Base-by-base conservation (phyloP, 805 yeast species). In the Lipomyces anomalus region DNA sequence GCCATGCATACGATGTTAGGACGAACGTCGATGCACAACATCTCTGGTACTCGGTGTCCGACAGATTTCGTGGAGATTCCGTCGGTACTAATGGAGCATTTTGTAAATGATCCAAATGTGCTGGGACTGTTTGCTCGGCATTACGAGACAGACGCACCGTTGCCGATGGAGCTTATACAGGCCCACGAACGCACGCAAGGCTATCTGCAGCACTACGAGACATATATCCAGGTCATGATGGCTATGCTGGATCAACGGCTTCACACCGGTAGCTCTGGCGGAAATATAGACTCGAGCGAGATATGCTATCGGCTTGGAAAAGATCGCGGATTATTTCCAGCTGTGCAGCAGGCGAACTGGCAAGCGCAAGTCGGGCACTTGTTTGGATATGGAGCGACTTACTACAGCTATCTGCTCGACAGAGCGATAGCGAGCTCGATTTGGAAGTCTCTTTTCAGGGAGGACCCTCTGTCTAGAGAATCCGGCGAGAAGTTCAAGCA, bases 1-100 rank as follows among this genome's bases (percentile, higher is more conserved):
- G 97, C 97, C 1, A 84, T 92, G 78, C 98, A 92, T 63, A 86
- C 97, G 2, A 90, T 92, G 95, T 67, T 92, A 18, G 98, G 97
- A 0, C 74, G 90, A 51, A 92, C 98, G 0, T 73, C 81, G 35
- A 67, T 90, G 42, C 98, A 92, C 62, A 92, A 88, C 62, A 82
- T 90, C 6, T 81, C 94, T 28, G 98, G 98, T 2, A 92, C 98
- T 0, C 73, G 98, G 48, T 90, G 97, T 62, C 84, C 86, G 3
- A 86, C 97, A 0, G 98, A 92, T 63, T 92, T 92, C 67, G 98
- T 92, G 16, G 98, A 92, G 64, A 68, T 92, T 36, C 98, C 98
- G 1, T 87, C 96, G 11, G 90, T 92, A n/a, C 64, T 92, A 44
- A 90, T 89, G 95, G 98, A 92, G 62, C 82, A 80, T 56, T 92